These are phyloP conservation scores for Cavenderia fasciculata DNA, from an alignment of 78 protist genomes.

Conservation along the genomic window DNA sequence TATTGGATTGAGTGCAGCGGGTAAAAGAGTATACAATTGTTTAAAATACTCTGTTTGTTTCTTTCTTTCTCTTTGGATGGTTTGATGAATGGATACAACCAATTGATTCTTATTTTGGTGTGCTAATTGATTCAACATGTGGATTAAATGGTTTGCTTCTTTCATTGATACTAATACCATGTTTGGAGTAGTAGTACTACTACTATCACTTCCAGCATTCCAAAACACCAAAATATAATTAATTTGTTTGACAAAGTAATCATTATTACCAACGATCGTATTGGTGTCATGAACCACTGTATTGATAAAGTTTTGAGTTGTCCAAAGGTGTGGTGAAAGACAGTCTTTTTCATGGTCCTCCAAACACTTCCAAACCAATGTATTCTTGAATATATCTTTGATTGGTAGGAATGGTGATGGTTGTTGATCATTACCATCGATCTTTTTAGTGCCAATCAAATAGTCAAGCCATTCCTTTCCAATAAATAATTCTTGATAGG, in stretches of 20 bases:
- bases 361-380: background rate
- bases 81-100: background rate
- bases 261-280: background rate
- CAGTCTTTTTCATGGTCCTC: background rate
- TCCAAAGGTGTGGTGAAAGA: too few relatives aligned
- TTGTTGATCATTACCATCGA: background rate
- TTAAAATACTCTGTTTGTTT: background rate
- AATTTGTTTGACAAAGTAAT: background rate
- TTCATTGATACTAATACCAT: background rate
- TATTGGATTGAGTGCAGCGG: background rate
- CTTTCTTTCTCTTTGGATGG: background rate
- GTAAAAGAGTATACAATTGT: background rate
- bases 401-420: background rate
- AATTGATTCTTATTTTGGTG: background rate
- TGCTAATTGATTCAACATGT: too few relatives aligned
- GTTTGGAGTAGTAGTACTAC: too few relatives aligned
- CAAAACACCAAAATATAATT: background rate
- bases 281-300: background rate
- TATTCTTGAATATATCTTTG: background rate
- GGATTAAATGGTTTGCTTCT: too few relatives aligned
- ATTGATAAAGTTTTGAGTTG: background rate
- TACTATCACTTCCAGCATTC: background rate
- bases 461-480: too few relatives aligned
- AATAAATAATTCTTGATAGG: too few relatives aligned
- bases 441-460: background rate